Conservation (phyloP, 2,329 filamentous ascomycete species). For the Leptographium wingfieldii region DNA sequence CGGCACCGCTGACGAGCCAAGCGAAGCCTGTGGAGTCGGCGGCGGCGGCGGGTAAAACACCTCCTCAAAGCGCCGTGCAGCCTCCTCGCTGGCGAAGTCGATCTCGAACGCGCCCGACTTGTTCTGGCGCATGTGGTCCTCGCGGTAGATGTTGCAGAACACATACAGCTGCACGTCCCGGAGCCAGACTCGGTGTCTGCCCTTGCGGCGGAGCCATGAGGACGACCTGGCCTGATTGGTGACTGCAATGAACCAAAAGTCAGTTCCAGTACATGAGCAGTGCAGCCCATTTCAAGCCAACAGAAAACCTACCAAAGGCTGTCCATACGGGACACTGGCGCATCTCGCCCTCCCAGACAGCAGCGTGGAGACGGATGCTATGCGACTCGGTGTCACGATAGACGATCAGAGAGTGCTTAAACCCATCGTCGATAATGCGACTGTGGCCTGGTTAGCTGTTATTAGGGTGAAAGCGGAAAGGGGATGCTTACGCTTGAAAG, state of each 20-base stretch:
- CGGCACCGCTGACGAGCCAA: background rate
- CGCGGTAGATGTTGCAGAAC: constrained; percentile 43
- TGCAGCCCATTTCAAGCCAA: too few species aligned
- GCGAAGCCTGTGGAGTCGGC: background rate
- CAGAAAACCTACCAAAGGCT: constrained; percentile 38
- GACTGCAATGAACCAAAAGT: constrained; percentile 23
- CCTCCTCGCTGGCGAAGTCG: constrained; percentile 31
- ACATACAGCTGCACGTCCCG: constrained; percentile 44
- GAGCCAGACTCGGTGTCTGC: constrained; percentile 34
- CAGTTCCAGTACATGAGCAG: background rate
- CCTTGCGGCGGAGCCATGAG: constrained; percentile 38
- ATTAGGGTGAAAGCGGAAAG: background rate
- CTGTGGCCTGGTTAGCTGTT: constrained; percentile 20
- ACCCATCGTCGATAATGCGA: constrained; percentile 42
- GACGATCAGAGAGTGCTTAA: constrained; percentile 39
- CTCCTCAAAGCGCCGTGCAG: constrained; percentile 27
- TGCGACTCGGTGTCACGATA: constrained; percentile 36
- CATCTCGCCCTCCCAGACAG: constrained; percentile 41
- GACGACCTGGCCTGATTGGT: constrained; percentile 36
- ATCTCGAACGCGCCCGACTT: constrained; percentile 37
- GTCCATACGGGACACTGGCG: constrained; percentile 49
- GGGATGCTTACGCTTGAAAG: constrained; percentile 40
- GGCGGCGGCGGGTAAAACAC: constrained; percentile 20
- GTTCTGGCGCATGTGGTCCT: constrained; percentile 37
- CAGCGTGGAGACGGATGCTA: constrained; percentile 41